phyloP scores from a whole-genome alignment of 768 basidiomycete genomes.

The Pleurotus cornucopiae region DNA sequence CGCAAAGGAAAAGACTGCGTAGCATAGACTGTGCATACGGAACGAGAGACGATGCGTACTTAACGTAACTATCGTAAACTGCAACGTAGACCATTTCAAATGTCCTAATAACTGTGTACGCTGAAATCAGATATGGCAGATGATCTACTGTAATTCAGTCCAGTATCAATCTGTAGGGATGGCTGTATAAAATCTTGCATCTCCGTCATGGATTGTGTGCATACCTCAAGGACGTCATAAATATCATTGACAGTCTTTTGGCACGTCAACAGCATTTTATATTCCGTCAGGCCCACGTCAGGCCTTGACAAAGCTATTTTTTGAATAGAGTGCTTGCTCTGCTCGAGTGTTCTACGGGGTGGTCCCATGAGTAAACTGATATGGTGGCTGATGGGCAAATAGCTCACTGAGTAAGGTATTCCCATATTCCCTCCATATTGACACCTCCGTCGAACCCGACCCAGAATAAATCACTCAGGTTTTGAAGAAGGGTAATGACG shows the following conservation, averaged over 20 bases:
- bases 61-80: no score
- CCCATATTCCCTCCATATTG: not conserved
- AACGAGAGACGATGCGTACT: no score
- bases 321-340: not conserved
- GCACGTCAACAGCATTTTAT: not conserved
- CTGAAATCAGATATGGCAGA: no score
- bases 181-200: no score
- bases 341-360: not conserved
- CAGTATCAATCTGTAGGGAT: no score
- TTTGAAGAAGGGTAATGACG: not conserved
- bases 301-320: not conserved
- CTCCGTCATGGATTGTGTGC: not conserved
- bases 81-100: no score
- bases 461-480: not conserved
- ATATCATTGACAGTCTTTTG: not conserved
- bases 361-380: not conserved
- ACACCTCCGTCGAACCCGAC: not conserved
- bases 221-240: slow-evolving; percentile 1
- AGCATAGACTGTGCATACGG: no score
- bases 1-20: no score
- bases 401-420: not conserved
- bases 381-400: not conserved
- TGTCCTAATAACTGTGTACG: no score
- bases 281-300: not conserved
- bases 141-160: no score